phyloP scores from a whole-genome alignment of 2,329 filamentous ascomycete genomes.

The Monilinia laxa region DNA sequence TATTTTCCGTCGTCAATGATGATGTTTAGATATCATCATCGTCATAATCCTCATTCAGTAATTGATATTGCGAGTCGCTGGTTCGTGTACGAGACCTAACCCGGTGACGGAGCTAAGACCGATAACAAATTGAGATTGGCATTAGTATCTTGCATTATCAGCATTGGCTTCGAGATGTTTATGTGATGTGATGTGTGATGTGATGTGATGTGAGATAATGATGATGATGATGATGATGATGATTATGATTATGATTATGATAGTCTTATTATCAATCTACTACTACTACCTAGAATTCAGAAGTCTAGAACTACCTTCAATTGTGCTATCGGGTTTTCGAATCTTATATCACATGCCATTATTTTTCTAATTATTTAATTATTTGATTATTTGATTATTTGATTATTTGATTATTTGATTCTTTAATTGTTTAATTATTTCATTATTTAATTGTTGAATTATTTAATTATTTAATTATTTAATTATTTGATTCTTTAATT shows the following conservation, averaged over 20 bases:
- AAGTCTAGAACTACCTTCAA: neutral
- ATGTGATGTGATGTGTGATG: neutral
- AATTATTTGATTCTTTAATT: no score
- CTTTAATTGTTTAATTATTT: no score
- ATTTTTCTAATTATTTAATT: no score
- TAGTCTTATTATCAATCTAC: neutral
- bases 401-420: no score
- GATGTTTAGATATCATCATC: neutral
- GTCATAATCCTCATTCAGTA: neutral
- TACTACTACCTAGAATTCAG: neutral
- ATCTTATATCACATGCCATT: neutral
- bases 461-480: no score
- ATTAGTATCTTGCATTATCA: neutral
- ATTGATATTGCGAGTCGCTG: no score
- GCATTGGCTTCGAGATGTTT: neutral
- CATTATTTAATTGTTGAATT: no score
- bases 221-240: neutral
- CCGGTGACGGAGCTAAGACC: neutral
- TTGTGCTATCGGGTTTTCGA: neutral
- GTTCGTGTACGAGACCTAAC: neutral
- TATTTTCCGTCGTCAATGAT: neutral
- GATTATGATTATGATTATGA: neutral
- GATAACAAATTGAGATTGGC: neutral
- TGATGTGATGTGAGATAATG: neutral
- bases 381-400: no score